Conservation (phyloP, 164 flowering plant genomes). For the Hamamelis virginiana region DNA sequence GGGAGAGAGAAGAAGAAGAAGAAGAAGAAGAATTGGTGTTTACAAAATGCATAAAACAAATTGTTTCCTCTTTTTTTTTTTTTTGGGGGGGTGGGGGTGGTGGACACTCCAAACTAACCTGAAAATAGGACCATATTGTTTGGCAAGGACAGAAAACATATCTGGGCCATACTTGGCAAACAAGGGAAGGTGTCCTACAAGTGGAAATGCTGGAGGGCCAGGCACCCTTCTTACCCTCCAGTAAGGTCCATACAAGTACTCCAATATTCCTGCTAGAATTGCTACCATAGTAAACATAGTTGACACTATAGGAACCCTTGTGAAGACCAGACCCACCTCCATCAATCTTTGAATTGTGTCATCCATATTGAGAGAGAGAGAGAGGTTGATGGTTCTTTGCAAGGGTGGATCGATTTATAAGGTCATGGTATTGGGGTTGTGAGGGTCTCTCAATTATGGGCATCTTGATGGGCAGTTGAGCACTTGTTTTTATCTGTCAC, state of each 20-base stretch:
- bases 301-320: constrained; percentile 15
- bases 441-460: too few relatives aligned
- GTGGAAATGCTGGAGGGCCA: constrained; percentile 74
- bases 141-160: constrained; percentile 72
- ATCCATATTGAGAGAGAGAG: constrained; percentile 11
- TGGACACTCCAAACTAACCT: too few relatives aligned
- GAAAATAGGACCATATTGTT: constrained; percentile 81
- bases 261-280: constrained; percentile 32
- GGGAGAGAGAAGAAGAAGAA: too few relatives aligned
- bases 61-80: too few relatives aligned
- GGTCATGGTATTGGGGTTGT: too few relatives aligned
- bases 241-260: constrained; percentile 70
- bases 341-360: constrained; percentile 1
- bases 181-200: constrained; percentile 87
- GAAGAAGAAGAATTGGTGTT: too few relatives aligned
- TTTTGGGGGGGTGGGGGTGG: too few relatives aligned
- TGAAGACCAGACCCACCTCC: constrained; percentile 9
- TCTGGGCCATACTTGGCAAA: constrained; percentile 88
- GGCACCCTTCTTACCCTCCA: constrained; percentile 89
- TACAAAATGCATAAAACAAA: too few relatives aligned
- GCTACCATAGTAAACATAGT: constrained; percentile 35
- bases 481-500: too few relatives aligned
- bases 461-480: too few relatives aligned
- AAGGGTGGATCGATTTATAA: too few relatives aligned
- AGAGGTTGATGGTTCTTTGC: too few relatives aligned